Evolutionary conservation across 192 early-diverging fungal genomes (phyloP).

Genomic region (Endogone sp.): DNA sequence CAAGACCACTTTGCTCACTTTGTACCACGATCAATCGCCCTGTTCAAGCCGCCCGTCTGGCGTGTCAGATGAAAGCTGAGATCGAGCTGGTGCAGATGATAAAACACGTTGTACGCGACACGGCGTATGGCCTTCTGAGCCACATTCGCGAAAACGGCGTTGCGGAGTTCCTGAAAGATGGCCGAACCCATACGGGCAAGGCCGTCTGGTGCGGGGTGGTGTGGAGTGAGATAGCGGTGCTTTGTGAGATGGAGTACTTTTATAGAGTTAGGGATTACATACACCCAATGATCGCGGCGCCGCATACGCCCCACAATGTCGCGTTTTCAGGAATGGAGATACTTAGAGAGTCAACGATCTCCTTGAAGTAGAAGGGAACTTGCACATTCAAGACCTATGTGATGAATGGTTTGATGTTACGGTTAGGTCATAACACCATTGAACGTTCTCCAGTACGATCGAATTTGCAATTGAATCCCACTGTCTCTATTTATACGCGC

Average conservation of each 20-base stretch:
- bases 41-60: constrained; percentile 94
- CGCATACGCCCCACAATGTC: constrained; percentile 73
- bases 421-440: constrained; percentile 5
- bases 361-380: constrained; percentile 95
- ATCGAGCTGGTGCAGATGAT: constrained; percentile 85
- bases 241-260: background rate
- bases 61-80: constrained; percentile 88
- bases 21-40: constrained; percentile 94
- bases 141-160: constrained; percentile 91
- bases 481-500: constrained; percentile 11
- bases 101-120: constrained; percentile 85
- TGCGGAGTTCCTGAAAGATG: constrained; percentile 84
- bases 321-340: constrained; percentile 55
- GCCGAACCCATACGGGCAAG: constrained; percentile 81
- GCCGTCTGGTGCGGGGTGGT: constrained; percentile 63
- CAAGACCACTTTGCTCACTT: constrained; percentile 26
- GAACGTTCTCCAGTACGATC: too few species aligned
- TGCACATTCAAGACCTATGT: constrained; percentile 78
- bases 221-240: background rate
- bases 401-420: constrained; percentile 5
- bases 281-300: constrained; percentile 91
- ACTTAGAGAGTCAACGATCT: constrained; percentile 85
- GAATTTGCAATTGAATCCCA: constrained; percentile 26
- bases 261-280: constrained; percentile 19
- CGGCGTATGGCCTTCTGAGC: constrained; percentile 91